Evolutionary conservation across 179 eudicot genomes (phyloP).

Genomic region (Corrigiola litoralis): DNA sequence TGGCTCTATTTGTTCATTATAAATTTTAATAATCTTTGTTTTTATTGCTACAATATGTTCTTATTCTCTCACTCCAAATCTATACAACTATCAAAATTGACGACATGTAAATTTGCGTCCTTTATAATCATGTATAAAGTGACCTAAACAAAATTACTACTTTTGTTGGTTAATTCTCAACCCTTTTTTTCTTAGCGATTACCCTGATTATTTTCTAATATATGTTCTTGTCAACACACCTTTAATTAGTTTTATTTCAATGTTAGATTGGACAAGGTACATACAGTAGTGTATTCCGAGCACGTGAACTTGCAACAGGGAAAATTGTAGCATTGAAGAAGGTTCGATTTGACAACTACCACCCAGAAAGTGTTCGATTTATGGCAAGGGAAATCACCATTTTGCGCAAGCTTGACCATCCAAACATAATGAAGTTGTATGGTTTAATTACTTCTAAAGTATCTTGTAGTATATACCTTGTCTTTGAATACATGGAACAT

Average conservation of each 20-base stretch:
- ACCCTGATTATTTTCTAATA: too few species aligned
- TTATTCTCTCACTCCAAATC: too few species aligned
- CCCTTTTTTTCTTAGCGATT: too few species aligned
- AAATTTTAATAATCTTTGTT: too few species aligned
- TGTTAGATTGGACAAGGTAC: constrained; percentile 86
- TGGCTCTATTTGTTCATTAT: too few species aligned
- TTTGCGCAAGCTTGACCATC: constrained; percentile 73
- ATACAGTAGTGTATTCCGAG: constrained; percentile 69
- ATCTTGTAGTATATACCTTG: constrained; percentile 61
- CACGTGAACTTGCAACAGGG: constrained; percentile 57
- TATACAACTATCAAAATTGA: too few species aligned
- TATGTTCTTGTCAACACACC: not conserved
- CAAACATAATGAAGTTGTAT: constrained; percentile 61
- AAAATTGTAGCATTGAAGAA: constrained; percentile 68
- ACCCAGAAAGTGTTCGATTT: constrained; percentile 70
- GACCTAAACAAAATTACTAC: too few species aligned
- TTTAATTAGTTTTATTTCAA: not conserved
- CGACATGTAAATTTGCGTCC: too few species aligned
- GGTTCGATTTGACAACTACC: constrained; percentile 70
- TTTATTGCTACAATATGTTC: too few species aligned
- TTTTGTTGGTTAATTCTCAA: too few species aligned
- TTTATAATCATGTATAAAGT: too few species aligned
- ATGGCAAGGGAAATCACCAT: constrained; percentile 78
- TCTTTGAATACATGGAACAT: constrained; percentile 84
- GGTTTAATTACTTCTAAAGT: constrained; percentile 60